Base-by-base conservation (phyloP, 352 stramenopile genomes). In the Phytophthora citrophthora region DNA sequence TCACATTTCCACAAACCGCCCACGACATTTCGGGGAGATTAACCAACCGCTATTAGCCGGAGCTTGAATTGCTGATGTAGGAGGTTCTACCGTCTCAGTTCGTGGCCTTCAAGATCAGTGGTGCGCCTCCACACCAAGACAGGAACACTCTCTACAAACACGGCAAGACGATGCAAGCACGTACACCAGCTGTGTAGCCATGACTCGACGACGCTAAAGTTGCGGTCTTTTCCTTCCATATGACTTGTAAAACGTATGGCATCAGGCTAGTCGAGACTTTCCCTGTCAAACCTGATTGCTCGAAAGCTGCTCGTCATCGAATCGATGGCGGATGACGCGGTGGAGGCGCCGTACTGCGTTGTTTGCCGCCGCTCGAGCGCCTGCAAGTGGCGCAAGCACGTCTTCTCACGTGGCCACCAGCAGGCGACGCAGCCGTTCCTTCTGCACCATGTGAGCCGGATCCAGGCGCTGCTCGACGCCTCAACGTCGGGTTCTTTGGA, bases 321-420 rank as follows among this genome's bases (percentile, higher is more conserved):
- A 39, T n/a, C 20, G 38, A 59, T 62, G 51, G 39, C 43, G 24
- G 45, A 53, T 38, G 75, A 80, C 40, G 52, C 49, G 7, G 76
- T 73, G 39, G 56, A 84, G 45, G 58, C 64, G 50, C 66, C 79
- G 20, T 93, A 66, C 49, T 93, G 83, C 67, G 29, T 61, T 47
- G 68, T 83, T 18, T 93, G 82, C 62, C 72, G 81, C 26, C 76
- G 73, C 61, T 90, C 83, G 27, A 90, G 79, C 58, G 61, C 79
- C 29, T 49, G 75, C 31, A 87, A 86, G 67, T 93, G 83, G 81
- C 70, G 63, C 46, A 88, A 87, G 58, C 85, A 93, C 61, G 72
- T 88, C 16, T 93, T 86, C 68, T 80, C 76, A 12, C 75, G 67
- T n/a, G 54, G 40, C 15, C 85, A 93, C 65, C 81, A 91, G 45